Base-by-base conservation (phyloP, 2,329 filamentous ascomycete species). In the Aspergillus flavus region DNA sequence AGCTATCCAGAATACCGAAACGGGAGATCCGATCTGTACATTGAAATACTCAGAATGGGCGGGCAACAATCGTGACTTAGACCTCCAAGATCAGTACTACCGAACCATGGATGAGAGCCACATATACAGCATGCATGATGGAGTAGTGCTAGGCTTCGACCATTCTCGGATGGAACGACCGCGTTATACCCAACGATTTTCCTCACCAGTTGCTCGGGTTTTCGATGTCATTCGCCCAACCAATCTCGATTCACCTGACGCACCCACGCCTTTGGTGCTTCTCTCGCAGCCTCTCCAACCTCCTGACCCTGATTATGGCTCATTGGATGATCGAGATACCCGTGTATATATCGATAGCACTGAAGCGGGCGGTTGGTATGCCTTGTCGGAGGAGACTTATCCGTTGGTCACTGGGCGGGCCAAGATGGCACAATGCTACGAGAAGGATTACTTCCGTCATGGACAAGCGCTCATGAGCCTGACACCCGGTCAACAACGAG, bases 11-110 rank as follows among this genome's bases (percentile, higher is more conserved):
- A 89, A 92, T 64, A 86, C 85, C 52, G 86, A 91, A 69, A 89
- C 87, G 4, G 89, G 90, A 1, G 87, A 90, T 63, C 87, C 88
- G 9, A 90, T 99, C 66, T 96, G 93, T 72, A 97, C 92, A 0
- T 87, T 99, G 69, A 94, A 89, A 68, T 99, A 96, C 74, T 91
- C 93, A 12, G 95, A 99, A 76, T 99, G 95, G 95, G 89, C 89
- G 0, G 92, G 94, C 16, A 99, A 99, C 77, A 96, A 91, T 63
- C 91, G 89, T 64, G 94, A 99, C 77, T 87, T 87, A 66, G 95
- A 99, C 75, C 87, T 99, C 7, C 89, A 93, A 71, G 87, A 87
- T 57, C 93, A 98, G 73, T 95, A 98, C 73, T 86, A 86, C 16
- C 80, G 83, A 12, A 93, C 93, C 0, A 89, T 94, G 74, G 94